A percentile compares a stretch with the other conserved stretches of the same genome.
phyloP scores from a whole-genome alignment of 768 basidiomycete genomes.

The Fomitopsis pulvina region DNA sequence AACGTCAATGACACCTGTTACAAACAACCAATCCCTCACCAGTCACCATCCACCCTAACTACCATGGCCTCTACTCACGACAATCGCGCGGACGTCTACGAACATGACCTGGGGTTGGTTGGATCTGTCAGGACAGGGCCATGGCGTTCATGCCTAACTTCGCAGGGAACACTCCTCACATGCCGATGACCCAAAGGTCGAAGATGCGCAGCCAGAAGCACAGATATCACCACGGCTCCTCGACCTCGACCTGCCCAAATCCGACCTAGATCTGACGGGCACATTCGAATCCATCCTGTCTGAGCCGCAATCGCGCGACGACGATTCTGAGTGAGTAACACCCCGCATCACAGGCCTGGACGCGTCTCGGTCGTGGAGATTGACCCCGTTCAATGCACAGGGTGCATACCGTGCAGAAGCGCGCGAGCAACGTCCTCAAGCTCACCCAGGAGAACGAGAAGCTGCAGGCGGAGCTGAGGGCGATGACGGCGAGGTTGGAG shows the following conservation, averaged over 20 bases:
- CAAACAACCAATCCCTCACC: not conserved
- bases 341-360: not conserved
- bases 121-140: not conserved
- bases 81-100: not conserved
- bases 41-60: not conserved
- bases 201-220: not conserved
- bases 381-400: conserved; percentile 5
- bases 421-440: conserved; percentile 71
- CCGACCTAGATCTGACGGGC: conserved; percentile 22
- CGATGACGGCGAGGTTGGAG: conserved; percentile 69
- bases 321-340: conserved; percentile 16
- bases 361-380: not conserved
- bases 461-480: conserved; percentile 67
- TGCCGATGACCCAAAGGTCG: not conserved
- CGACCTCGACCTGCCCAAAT: conserved; percentile 22
- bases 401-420: conserved; percentile 46
- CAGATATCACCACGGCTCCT: conserved; percentile 9
- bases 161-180: not conserved
- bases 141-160: not conserved
- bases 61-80: not conserved
- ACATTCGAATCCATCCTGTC: conserved; percentile 23
- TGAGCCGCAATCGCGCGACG: conserved; percentile 3
- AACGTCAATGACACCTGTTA: not conserved
- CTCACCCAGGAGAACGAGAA: conserved; percentile 76
- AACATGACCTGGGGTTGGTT: not conserved